Conservation (phyloP, 768 basidiomycete species). For the Pleurotus djamor region DNA sequence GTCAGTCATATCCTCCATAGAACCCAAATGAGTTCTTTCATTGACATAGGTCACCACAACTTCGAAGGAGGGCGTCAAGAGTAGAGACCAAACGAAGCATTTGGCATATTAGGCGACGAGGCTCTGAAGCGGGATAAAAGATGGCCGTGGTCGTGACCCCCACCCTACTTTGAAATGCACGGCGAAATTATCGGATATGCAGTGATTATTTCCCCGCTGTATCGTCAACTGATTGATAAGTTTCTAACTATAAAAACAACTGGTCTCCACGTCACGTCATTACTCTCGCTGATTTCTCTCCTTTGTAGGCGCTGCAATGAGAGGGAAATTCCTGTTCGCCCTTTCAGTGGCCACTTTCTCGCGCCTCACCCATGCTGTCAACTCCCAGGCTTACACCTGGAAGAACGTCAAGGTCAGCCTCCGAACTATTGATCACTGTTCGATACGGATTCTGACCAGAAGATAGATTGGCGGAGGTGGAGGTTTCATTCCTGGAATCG, state of each 20-base stretch:
- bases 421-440: neutral
- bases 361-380: slow-evolving; percentile 31
- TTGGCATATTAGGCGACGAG: neutral
- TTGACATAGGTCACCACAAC: too few species aligned
- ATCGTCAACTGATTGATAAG: neutral
- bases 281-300: neutral
- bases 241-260: neutral
- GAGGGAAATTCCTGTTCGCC: slow-evolving; percentile 22
- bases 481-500: slow-evolving; percentile 30
- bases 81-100: too few species aligned
- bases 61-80: too few species aligned
- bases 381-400: slow-evolving; percentile 55
- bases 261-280: neutral
- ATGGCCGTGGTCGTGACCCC: neutral
- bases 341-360: slow-evolving; percentile 21
- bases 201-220: neutral
- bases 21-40: too few species aligned
- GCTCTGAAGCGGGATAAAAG: neutral
- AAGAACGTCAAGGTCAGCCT: slow-evolving; percentile 47
- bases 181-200: neutral
- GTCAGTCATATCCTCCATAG: too few species aligned
- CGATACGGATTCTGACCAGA: too few species aligned
- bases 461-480: slow-evolving; percentile 31
- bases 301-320: neutral
- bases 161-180: neutral